Base-by-base conservation (phyloP, 75 land plant species). In the Picea glauca region DNA sequence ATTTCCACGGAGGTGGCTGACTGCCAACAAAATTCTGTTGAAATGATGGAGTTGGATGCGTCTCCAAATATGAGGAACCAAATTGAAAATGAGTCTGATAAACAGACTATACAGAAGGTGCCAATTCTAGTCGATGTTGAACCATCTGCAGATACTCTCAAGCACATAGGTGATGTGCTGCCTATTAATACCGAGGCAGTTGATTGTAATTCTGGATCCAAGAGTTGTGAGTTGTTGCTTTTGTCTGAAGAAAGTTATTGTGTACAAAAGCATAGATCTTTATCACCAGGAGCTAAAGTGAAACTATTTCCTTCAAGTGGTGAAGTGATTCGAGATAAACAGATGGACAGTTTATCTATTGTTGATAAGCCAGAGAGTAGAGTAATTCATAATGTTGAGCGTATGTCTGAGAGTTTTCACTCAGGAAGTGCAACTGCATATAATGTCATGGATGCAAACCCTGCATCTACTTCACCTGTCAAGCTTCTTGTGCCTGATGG, bases 251-350 rank as follows among this genome's bases (percentile, higher is more conserved):
- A 38, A 38, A 38, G 17, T 5, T 35, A 33, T 35, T 4, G 8
- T 67, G 40, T 38, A 67, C 8, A 35, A 33, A 38, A 67, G 17
- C 43, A 17, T 38, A 67, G 72, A 17, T 18, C 72, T 38, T 38
- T 35, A 33, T 67, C 72, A 35, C 72, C 72, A 17, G 72, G 46
- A 67, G 50, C 72, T 38, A 67, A 67, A 35, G 43, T 67, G 32
- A 38, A 67, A 67, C 14, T 67, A 18, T 67, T 35, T 38, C 38
- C 72, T 33, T 67, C 72, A 13, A 17, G 72, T 33, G 46, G 9
- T 1, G 18, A 67, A 17, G 72, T 18, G 31, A 67, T 18, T 17
- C 46, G 14, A 67, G 20, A 33, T 38, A 67, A 35, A 38, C 40
- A 38, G 46, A 18, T 35, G 72, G 18, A 67, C 38, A 43, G 40